Evolutionary conservation across 257 asterid genomes (phyloP).

Genomic region (Lithospermum erythrorhizon): DNA sequence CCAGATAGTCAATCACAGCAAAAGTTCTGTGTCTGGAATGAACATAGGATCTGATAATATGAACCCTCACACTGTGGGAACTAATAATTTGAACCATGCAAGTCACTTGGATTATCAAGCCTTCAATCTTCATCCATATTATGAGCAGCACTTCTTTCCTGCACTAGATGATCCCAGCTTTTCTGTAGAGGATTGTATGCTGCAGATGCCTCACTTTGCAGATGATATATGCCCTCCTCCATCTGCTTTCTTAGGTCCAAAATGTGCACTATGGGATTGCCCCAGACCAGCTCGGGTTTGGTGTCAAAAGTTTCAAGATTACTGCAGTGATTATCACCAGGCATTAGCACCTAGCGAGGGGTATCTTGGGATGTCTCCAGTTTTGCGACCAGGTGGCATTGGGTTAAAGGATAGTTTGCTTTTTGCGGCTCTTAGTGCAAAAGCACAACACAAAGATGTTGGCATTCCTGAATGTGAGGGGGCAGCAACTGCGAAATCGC

Average conservation of each 20-base stretch:
- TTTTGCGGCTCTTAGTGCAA: conserved; percentile 82
- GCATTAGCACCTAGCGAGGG: conserved; percentile 77
- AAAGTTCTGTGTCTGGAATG: conserved; percentile 34
- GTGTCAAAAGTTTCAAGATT: conserved; percentile 35
- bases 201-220: conserved; percentile 43
- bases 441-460: conserved; percentile 70
- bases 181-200: conserved; percentile 37
- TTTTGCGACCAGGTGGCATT: conserved; percentile 84
- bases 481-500: conserved; percentile 96
- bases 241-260: conserved; percentile 89
- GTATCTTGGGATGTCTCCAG: conserved; percentile 60
- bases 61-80: conserved; percentile 21
- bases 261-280: conserved; percentile 95
- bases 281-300: conserved; percentile 36
- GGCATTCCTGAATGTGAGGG: conserved; percentile 97
- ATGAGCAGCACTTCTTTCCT: conserved; percentile 51
- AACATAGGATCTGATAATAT: conserved; percentile 9
- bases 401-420: conserved; percentile 89
- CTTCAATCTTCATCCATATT: conserved; percentile 47
- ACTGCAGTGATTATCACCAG: conserved; percentile 30
- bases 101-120: conserved; percentile 46
- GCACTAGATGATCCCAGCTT: conserved; percentile 44
- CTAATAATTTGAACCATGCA: conserved; percentile 30
- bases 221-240: conserved; percentile 78
- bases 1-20: conserved; percentile 53